Conservation (phyloP, 441 rosid species). For the Kokia cookei region DNA sequence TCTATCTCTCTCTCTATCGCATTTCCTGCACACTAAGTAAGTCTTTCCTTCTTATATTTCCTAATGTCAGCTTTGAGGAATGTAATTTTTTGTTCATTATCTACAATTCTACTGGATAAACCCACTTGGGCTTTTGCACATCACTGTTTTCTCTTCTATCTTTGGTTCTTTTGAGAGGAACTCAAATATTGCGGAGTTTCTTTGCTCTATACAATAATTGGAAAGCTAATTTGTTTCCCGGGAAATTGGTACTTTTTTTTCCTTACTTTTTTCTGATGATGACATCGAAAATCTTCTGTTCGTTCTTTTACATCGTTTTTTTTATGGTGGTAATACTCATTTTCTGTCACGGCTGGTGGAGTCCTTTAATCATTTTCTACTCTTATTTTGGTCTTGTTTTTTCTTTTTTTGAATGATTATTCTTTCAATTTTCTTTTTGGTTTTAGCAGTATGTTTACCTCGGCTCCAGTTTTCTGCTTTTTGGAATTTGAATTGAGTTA, state of each 20-base stretch:
- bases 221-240: not conserved
- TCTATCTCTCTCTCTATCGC: not conserved
- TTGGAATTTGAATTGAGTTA: conserved; percentile 12
- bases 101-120: not conserved
- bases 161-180: not conserved
- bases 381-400: not conserved
- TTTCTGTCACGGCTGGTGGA: not conserved
- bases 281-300: not conserved
- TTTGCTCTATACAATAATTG: not conserved
- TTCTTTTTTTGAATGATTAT: not conserved
- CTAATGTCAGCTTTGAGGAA: not conserved
- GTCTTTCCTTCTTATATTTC: conserved; percentile 6
- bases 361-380: not conserved
- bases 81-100: not conserved
- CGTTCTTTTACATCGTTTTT: not conserved
- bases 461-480: conserved; percentile 20
- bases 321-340: not conserved
- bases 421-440: not conserved
- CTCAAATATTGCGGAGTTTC: not conserved
- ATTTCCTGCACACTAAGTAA: not conserved
- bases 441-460: conserved; percentile 21
- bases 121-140: not conserved
- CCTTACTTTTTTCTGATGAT: not conserved
- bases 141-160: not conserved
- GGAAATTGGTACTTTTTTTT: not conserved